A percentile compares a stretch with the other conserved stretches of the same genome.
phyloP scores from a whole-genome alignment of 345 rosid genomes.

The Citrus hindsii region DNA sequence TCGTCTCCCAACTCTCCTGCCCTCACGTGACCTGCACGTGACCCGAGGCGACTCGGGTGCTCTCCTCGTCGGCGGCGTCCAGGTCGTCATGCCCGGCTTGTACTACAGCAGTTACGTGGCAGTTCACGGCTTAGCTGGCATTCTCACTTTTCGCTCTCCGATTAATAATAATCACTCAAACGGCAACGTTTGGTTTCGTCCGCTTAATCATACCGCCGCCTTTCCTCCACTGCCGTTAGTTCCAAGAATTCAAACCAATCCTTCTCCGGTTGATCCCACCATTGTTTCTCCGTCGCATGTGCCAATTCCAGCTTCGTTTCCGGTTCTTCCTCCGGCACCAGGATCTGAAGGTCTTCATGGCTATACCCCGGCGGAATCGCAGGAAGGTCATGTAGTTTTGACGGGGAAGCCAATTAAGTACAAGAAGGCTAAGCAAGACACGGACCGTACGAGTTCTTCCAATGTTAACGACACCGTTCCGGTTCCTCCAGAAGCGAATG shows the following conservation, averaged over 20 bases:
- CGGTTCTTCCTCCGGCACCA: neutral
- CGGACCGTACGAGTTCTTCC: neutral
- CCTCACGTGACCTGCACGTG: conserved; percentile 28
- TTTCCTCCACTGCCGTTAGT: neutral
- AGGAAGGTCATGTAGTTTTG: neutral
- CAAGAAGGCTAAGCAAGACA: neutral
- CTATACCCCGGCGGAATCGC: neutral
- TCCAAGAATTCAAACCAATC: neutral
- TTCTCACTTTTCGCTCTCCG: neutral
- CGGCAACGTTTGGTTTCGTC: neutral
- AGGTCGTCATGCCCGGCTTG: conserved; percentile 31
- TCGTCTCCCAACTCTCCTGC: conserved; percentile 35
- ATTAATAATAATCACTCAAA: neutral
- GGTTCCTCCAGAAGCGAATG: neutral
- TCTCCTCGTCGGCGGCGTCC: conserved; percentile 9
- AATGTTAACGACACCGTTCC: neutral
- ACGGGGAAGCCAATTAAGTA: neutral
- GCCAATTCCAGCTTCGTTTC: no score
- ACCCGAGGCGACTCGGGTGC: neutral
- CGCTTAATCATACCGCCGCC: neutral
- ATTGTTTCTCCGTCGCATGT: neutral
- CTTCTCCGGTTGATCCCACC: neutral
- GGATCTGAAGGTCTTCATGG: neutral
- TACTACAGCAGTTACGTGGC: conserved; percentile 36
- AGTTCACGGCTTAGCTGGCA: conserved; percentile 37